Percentiles rank a stretch among this genome's conserved stretches.
These are phyloP conservation scores for Thamnidium elegans DNA, from an alignment of 192 early-diverging fungal species.

Conservation along the genomic window DNA sequence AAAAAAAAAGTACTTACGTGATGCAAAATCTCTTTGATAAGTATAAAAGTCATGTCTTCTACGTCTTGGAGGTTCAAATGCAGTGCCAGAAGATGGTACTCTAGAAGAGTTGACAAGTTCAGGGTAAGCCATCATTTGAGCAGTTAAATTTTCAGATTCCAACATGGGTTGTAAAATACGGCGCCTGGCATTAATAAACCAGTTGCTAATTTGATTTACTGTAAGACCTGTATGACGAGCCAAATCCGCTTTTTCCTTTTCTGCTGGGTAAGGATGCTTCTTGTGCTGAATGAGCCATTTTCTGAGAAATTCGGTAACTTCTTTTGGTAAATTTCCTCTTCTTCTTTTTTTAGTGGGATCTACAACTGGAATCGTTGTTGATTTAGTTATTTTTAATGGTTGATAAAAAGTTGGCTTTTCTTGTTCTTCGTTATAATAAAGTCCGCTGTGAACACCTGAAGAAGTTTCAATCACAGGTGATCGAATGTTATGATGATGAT, in stretches of 20 bases:
- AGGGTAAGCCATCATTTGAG: conserved; percentile 21
- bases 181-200: conserved; percentile 63
- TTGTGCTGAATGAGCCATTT: conserved; percentile 52
- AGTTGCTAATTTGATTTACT: conserved; percentile 59
- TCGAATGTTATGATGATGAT: conserved; percentile 4
- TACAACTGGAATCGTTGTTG: conserved; percentile 8
- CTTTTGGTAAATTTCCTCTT: conserved; percentile 46
- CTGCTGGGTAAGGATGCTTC: conserved; percentile 57
- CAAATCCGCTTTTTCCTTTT: conserved; percentile 50
- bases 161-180: conserved; percentile 54
- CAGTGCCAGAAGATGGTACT: background rate
- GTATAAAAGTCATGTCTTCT: conserved; percentile 12
- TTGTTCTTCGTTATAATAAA: conserved; percentile 3
- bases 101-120: background rate
- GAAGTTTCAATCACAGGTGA: conserved; percentile 2
- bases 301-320: conserved; percentile 45
- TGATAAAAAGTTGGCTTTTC: background rate
- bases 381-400: conserved; percentile 8
- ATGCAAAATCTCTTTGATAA: background rate
- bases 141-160: conserved; percentile 23
- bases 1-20: too few relatives aligned
- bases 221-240: conserved; percentile 49
- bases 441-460: conserved; percentile 13
- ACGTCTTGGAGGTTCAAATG: conserved; percentile 3
- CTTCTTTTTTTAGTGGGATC: conserved; percentile 30